These are phyloP conservation scores for Mucor mucedo DNA, from an alignment of 371 early-diverging fungal species.

Conservation along the genomic window DNA sequence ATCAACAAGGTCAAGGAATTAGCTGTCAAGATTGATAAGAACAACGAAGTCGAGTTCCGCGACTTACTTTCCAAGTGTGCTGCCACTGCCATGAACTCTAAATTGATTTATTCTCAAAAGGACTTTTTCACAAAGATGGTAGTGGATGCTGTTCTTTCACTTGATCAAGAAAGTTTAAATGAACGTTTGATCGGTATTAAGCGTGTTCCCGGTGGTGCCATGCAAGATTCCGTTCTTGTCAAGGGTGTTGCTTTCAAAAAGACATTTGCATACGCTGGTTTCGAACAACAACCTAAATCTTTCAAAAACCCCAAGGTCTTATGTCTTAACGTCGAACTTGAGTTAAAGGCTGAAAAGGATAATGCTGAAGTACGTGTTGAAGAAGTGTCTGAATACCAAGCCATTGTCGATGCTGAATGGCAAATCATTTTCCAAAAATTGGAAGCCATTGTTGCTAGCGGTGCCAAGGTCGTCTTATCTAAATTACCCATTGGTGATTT, in stretches of 20 bases:
- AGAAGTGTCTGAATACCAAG: constrained; percentile 97
- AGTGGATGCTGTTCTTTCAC: constrained; percentile 94
- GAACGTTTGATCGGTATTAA: constrained; percentile 98
- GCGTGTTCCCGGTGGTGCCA: constrained; percentile 98
- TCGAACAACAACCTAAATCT: constrained; percentile 99
- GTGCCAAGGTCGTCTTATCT: constrained; percentile 99
- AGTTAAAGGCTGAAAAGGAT: constrained; percentile 99
- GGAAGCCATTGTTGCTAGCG: constrained; percentile 96
- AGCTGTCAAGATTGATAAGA: constrained; percentile 78
- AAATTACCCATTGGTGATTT: constrained; percentile 99
- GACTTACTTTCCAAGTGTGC: constrained; percentile 96
- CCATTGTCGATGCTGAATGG: constrained; percentile 99
- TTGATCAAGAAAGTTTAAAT: constrained; percentile 93
- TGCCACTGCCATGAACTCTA: constrained; percentile 98
- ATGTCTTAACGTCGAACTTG: constrained; percentile 98
- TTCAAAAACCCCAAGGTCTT: constrained; percentile 96
- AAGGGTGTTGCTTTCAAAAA: constrained; percentile 99
- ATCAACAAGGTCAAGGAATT: constrained; percentile 88
- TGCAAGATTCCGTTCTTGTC: constrained; percentile 97
- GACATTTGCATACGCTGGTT: constrained; percentile 99
- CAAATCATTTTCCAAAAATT: constrained; percentile 98
- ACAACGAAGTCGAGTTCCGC: constrained; percentile 83
- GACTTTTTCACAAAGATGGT: constrained; percentile 99
- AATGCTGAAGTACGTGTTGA: constrained; percentile 99
- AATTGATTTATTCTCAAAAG: constrained; percentile 97